These are phyloP conservation scores for Aegilops bicornis DNA, from an alignment of 176 grass and related monocot genomes.

Conservation along the genomic window DNA sequence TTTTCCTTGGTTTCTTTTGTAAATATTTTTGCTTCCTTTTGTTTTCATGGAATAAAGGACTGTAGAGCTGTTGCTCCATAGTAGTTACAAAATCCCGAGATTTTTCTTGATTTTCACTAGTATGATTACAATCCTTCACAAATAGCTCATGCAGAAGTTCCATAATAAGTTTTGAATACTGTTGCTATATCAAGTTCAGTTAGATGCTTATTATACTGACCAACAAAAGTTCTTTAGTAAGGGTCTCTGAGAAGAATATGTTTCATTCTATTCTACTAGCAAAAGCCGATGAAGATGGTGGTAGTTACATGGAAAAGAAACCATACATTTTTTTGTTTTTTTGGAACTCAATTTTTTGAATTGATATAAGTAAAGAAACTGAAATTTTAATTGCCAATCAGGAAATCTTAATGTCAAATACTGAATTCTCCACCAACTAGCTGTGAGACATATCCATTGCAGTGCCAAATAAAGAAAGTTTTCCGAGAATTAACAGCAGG, in stretches of 20 bases:
- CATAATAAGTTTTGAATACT: no score
- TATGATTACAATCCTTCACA: no score
- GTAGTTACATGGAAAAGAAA: neutral
- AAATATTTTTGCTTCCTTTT: no score
- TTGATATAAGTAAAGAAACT: neutral
- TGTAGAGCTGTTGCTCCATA: no score
- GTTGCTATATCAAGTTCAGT: neutral
- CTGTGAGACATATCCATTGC: neutral
- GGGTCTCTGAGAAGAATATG: neutral
- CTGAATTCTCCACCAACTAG: neutral
- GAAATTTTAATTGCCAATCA: neutral
- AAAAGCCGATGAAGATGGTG: neutral
- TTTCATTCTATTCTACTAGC: neutral
- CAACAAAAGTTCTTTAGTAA: neutral
- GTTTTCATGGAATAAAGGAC: no score
- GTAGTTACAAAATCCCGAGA: no score
- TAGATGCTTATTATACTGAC: neutral
- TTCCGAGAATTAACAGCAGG: neutral
- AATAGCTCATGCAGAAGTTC: no score
- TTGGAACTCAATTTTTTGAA: neutral
- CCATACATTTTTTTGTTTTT: neutral
- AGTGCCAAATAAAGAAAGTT: neutral
- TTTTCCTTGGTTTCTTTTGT: no score
- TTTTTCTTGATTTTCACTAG: no score
- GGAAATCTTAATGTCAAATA: neutral